Evolutionary conservation across 75 land plant species (phyloP).

Genomic region (Chamaecyparis obtusa): DNA sequence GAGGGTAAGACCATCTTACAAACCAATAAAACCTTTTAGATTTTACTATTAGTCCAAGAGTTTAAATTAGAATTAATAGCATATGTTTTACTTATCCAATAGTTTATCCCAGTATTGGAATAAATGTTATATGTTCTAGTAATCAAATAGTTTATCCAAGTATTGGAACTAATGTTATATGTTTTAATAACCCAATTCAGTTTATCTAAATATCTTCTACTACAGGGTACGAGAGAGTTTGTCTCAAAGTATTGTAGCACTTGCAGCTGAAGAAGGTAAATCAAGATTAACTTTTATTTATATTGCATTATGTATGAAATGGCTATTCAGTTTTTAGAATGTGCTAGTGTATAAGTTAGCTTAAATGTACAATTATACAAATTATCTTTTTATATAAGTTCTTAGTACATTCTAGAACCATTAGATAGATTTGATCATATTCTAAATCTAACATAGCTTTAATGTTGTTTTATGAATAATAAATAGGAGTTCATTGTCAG

Average conservation of each 20-base stretch:
- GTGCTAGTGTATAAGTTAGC: too few relatives aligned
- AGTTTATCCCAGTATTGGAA: too few relatives aligned
- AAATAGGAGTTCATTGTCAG: neutral
- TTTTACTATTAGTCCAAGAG: neutral
- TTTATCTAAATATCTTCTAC: neutral
- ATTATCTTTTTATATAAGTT: too few relatives aligned
- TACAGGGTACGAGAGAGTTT: constrained; percentile 44
- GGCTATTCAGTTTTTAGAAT: too few relatives aligned
- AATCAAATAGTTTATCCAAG: too few relatives aligned
- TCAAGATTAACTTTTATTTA: neutral
- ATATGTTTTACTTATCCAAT: too few relatives aligned
- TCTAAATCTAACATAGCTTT: neutral
- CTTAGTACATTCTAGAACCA: too few relatives aligned
- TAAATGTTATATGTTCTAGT: too few relatives aligned
- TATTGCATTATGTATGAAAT: neutral
- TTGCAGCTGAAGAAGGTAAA: constrained; percentile 36
- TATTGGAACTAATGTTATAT: too few relatives aligned
- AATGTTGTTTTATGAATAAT: neutral
- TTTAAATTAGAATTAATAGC: too few relatives aligned
- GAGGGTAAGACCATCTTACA: constrained; percentile 32
- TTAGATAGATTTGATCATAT: neutral
- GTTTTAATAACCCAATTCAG: too few relatives aligned
- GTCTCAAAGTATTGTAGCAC: constrained; percentile 50
- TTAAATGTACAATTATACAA: too few relatives aligned
- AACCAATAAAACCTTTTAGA: neutral